Percentiles rank a stretch among this genome's conserved stretches.
Conservation (phyloP, 176 grass and related monocot genomes). For the Oryza australiensis region DNA sequence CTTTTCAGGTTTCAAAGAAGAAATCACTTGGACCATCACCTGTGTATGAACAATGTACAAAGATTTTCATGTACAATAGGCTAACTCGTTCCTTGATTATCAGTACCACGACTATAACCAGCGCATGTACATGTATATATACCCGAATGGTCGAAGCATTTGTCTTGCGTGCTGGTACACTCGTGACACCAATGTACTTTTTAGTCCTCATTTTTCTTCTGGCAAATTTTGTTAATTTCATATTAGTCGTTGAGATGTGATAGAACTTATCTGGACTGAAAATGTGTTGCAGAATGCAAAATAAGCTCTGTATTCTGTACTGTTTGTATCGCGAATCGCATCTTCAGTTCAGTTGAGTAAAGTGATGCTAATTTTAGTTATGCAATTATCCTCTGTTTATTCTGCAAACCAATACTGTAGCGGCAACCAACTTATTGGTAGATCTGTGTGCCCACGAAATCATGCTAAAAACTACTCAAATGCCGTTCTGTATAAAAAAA, state of each 20-base stretch:
- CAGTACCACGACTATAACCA: conserved; percentile 3
- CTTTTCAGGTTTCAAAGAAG: conserved; percentile 44
- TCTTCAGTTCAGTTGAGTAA: conserved; percentile 7
- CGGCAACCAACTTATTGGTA: not conserved
- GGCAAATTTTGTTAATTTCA: conserved; percentile 7
- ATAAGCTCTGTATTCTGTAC: conserved; percentile 23
- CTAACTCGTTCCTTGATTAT: conserved; percentile 41
- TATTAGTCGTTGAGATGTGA: conserved; percentile 23
- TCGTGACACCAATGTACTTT: conserved; percentile 14
- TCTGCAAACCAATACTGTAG: not conserved
- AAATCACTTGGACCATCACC: conserved; percentile 39
- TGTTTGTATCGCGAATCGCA: conserved; percentile 24
- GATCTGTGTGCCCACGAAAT: not conserved
- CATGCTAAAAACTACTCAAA: too few species aligned
- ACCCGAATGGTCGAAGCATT: conserved; percentile 15
- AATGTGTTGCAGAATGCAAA: conserved; percentile 41
- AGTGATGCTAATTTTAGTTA: conserved; percentile 8
- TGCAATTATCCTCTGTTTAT: not conserved
- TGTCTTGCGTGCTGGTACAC: conserved; percentile 28
- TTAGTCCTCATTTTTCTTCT: not conserved
- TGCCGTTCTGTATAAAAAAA: too few species aligned
- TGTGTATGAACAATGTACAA: conserved; percentile 48
- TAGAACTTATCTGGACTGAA: not conserved
- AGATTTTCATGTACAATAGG: conserved; percentile 46
- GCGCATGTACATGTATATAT: conserved; percentile 41